phyloP scores from a whole-genome alignment of 2,329 filamentous ascomycete species.

The Lachnum nothofagi region DNA sequence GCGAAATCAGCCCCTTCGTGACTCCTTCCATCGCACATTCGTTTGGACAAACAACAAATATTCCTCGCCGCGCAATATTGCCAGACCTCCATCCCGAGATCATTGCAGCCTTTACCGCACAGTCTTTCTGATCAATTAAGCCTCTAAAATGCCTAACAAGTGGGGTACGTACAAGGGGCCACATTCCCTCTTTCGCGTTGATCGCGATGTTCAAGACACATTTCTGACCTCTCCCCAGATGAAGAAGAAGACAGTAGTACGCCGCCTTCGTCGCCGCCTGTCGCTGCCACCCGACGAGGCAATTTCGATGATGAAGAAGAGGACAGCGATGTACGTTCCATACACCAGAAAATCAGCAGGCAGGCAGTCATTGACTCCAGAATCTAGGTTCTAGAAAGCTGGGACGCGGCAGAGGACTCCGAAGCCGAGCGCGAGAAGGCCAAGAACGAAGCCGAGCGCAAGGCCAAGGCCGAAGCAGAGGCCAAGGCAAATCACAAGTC shows the following conservation, averaged over 20 bases:
- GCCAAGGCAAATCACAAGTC: conserved; percentile 87
- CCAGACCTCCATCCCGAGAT: no score
- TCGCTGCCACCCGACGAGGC: conserved; percentile 32
- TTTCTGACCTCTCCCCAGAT: conserved; percentile 24
- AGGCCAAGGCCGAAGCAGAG: conserved; percentile 83
- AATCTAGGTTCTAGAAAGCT: conserved; percentile 72
- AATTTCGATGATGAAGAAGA: conserved; percentile 95
- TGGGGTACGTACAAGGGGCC: conserved; percentile 31
- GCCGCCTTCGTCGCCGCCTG: conserved; percentile 32
- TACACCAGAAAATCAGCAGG: neutral
- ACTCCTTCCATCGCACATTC: no score
- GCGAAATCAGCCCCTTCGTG: no score
- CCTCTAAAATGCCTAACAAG: conserved; percentile 31
- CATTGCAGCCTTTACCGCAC: no score
- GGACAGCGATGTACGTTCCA: conserved; percentile 63
- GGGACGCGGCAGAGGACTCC: conserved; percentile 95
- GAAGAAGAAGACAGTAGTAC: conserved; percentile 47
- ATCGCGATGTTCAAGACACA: no score
- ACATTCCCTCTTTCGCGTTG: conserved; percentile 21
- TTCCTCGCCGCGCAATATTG: no score
- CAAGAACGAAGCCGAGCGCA: conserved; percentile 76
- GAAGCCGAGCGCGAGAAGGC: conserved; percentile 95
- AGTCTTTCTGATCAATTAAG: no score
- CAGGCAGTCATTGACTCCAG: conserved; percentile 47
- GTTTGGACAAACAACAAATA: no score